Evolutionary conservation across 2,329 filamentous ascomycete species (phyloP).

Genomic region (Talaromyces sp.): DNA sequence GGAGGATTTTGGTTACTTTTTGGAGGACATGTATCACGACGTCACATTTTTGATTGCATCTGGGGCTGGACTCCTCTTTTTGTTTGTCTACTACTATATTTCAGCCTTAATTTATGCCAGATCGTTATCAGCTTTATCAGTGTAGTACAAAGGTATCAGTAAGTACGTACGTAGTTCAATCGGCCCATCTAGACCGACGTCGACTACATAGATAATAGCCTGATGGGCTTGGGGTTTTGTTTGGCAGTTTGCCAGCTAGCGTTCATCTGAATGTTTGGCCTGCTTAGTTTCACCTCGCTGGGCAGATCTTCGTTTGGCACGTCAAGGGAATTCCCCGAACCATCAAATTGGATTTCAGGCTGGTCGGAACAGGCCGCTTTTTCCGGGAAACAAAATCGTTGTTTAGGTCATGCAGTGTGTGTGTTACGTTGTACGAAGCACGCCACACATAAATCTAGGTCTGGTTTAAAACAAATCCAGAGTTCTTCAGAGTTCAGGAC

Average conservation of each 20-base stretch:
- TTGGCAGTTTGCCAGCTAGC: background rate
- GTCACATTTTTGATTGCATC: constrained; percentile 4
- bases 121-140: background rate
- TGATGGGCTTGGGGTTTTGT: too few species aligned
- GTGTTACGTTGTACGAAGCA: background rate
- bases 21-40: constrained; percentile 9
- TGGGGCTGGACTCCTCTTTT: constrained; percentile 3
- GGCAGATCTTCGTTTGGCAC: background rate
- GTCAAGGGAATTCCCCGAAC: background rate
- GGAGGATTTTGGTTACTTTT: constrained; percentile 10
- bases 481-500: too few species aligned
- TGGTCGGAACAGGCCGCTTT: background rate
- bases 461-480: background rate
- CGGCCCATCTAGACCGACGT: background rate
- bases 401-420: too few species aligned
- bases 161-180: background rate
- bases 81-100: background rate
- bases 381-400: background rate
- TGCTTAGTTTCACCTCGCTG: too few species aligned
- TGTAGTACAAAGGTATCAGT: background rate
- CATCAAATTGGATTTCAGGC: background rate
- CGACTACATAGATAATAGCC: background rate
- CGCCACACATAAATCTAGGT: background rate
- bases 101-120: background rate
- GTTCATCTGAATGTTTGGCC: background rate